A percentile compares a stretch with the other conserved stretches of the same genome.
These are phyloP conservation scores for Sugiyamaella pinicola DNA, from an alignment of 1,139 yeast species.

Conservation along the genomic window DNA sequence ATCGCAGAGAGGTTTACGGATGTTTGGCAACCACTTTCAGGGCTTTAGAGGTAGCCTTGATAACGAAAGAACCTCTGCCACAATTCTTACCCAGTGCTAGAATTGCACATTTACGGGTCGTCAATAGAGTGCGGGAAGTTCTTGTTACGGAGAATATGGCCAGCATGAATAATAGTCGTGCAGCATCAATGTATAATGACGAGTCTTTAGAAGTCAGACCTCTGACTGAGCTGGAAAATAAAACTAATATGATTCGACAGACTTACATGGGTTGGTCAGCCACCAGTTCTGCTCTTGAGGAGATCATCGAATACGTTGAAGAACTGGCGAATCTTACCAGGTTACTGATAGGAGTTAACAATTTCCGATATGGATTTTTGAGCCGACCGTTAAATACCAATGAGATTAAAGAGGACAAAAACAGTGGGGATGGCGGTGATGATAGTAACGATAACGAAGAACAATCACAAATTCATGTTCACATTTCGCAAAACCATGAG, in stretches of 20 bases:
- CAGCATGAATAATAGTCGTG: slow-evolving; percentile 6
- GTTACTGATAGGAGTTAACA: slow-evolving; percentile 51
- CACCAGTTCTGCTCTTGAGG: slow-evolving; percentile 51
- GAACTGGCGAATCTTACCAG: slow-evolving; percentile 49
- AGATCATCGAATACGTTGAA: slow-evolving; percentile 52
- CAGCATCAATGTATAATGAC: slow-evolving; percentile 3
- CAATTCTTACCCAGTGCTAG: slow-evolving; percentile 54
- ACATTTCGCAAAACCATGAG: background rate
- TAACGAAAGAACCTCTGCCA: slow-evolving; percentile 51
- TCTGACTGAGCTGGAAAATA: slow-evolving; percentile 9
- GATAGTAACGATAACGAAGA: background rate
- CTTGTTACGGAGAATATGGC: slow-evolving; percentile 24
- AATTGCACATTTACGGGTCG: slow-evolving; percentile 50
- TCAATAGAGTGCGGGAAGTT: slow-evolving; percentile 47
- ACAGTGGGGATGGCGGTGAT: slow-evolving; percentile 17
- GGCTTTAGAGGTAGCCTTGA: slow-evolving; percentile 49
- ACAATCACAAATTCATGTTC: background rate
- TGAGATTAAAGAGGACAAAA: slow-evolving; percentile 49
- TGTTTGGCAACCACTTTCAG: slow-evolving; percentile 45
- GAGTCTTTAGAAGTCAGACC: slow-evolving; percentile 10
- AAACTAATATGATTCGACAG: slow-evolving; percentile 40
- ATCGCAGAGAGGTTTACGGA: slow-evolving; percentile 51
- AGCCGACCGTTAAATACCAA: slow-evolving; percentile 50
- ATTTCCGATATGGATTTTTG: slow-evolving; percentile 53
- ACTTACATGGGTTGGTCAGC: slow-evolving; percentile 56